Base-by-base conservation (phyloP, 345 rosid genomes). In the Lepidium africanum region DNA sequence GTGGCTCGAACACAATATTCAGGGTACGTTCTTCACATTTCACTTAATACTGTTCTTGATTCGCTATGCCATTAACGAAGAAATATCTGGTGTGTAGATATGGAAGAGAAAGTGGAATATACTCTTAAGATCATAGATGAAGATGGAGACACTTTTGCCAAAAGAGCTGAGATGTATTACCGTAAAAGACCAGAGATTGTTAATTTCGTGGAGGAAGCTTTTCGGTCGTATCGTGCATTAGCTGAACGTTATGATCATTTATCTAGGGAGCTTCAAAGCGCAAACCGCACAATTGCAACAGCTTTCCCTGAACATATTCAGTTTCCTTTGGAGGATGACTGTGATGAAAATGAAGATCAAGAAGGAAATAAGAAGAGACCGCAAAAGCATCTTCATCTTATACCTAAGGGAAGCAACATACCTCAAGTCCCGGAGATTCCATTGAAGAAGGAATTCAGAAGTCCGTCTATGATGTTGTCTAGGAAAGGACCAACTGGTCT, bases 1-100 rank as follows among this genome's bases (percentile, higher is more conserved):
- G 82, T 87, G 96, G 96, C 85, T 89, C 9, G 91, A 89, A 71
- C 84, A 83, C 59, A 89, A 84, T 78, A 85, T 89, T 59, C 84
- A 81, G 6, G 96, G 96, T 85, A 72, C 36, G 9, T 70, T 14
- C 43, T 74, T 65, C 53, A 48, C 42, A 10, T 55, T 46, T 63
- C 59, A 48, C 32, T 46, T 46, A 38, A 49, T 4, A 6, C 49
- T 36, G 42, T 59, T 67, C 40, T 58, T 66, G 41, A 51, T 23
- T 9, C 0, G 13, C 3, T 73, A 39, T 58, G 33, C 5, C 32
- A 15, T 57, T 59, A 69, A 19, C 36, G 19, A 23, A 10, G 10
- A 14, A 2, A 7, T 48, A 3, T 33, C 46, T 53, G 19, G 21
- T 62, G 40, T 70, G 52, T 85, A 87, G 96, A 89, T 78, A 84